These are phyloP conservation scores for Thelonectria olida DNA, from an alignment of 2,329 filamentous ascomycete genomes.

Conservation along the genomic window DNA sequence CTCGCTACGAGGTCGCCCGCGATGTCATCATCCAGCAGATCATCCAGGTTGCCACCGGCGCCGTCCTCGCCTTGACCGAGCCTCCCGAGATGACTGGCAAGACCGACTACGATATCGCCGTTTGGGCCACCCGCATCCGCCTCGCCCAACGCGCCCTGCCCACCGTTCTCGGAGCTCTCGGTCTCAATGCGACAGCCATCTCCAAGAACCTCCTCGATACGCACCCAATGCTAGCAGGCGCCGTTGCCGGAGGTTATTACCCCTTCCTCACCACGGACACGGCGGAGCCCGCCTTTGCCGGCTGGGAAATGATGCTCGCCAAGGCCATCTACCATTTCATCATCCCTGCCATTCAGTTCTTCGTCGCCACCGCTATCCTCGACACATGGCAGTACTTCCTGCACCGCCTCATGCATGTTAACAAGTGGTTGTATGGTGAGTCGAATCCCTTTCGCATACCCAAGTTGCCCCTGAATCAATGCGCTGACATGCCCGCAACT, in stretches of 20 bases:
- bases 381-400: conserved; percentile 99
- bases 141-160: conserved; percentile 83
- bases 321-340: conserved; percentile 81
- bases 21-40: conserved; percentile 93
- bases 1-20: conserved; percentile 84
- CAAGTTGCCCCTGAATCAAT: conserved; percentile 12
- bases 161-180: conserved; percentile 72
- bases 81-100: conserved; percentile 77
- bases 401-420: conserved; percentile 96
- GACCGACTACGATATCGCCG: conserved; percentile 85
- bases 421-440: conserved; percentile 96
- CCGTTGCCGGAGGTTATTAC: conserved; percentile 83
- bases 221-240: conserved; percentile 79
- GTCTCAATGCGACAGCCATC: conserved; percentile 78
- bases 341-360: conserved; percentile 81
- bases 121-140: conserved; percentile 87
- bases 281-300: conserved; percentile 77
- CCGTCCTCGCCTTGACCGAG: conserved; percentile 76
- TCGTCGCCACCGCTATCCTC: conserved; percentile 77
- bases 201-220: conserved; percentile 78
- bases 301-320: conserved; percentile 82
- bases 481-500: conserved; percentile 61
- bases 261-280: conserved; percentile 72
- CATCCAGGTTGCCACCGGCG: conserved; percentile 81
- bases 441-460: conserved; percentile 33